A percentile compares a stretch with the other conserved stretches of the same genome.
Conservation (phyloP, 345 rosid genomes). For the Turritis glabra region DNA sequence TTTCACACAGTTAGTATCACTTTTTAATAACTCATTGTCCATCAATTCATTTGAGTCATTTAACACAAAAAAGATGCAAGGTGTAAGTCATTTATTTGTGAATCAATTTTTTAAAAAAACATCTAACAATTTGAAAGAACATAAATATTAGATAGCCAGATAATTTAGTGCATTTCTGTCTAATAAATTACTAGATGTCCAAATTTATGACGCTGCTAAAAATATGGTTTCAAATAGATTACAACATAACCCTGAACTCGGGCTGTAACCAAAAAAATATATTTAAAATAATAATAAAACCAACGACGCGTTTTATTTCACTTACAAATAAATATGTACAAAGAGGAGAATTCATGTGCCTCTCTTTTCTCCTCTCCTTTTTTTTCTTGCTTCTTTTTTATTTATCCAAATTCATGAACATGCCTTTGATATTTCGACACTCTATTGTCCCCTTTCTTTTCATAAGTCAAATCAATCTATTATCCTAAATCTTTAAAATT, state of each 20-base stretch:
- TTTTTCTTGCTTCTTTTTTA: neutral
- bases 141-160: too few species aligned
- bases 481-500: neutral
- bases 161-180: too few species aligned
- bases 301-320: constrained; percentile 2
- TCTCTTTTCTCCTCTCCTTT: neutral
- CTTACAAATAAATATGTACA: constrained; percentile 5
- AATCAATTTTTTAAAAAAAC: too few species aligned
- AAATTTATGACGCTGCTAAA: neutral
- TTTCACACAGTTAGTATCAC: neutral
- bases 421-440: constrained; percentile 25
- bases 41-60: neutral
- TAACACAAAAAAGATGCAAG: neutral
- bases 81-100: neutral
- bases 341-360: neutral
- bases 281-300: neutral
- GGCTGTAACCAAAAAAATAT: neutral
- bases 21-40: neutral
- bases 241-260: too few species aligned
- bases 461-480: constrained; percentile 20
- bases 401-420: constrained; percentile 1
- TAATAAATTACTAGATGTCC: neutral
- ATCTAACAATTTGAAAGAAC: too few species aligned
- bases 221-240: neutral
- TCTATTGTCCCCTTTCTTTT: constrained; percentile 9